Evolutionary conservation across 805 yeast species (phyloP), one percentile per base, ranked within the genome.

Genomic region (Starmerella sp.): DNA sequence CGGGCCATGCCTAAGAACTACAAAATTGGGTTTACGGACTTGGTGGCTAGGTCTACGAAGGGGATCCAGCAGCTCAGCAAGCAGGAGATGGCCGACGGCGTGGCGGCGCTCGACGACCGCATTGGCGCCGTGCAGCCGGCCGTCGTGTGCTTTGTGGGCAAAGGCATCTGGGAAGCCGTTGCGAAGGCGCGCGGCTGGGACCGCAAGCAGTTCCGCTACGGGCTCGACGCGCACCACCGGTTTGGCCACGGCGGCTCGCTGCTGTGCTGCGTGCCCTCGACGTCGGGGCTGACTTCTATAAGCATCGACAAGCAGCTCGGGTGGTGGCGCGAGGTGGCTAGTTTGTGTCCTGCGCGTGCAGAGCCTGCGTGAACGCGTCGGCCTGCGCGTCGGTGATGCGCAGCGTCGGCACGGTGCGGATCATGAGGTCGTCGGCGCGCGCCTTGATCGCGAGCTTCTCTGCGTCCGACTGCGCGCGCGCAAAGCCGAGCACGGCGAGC

Each of bases 111-210:
- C 30, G 67, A 81, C 22, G 58, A 59, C 0, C 80, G 77, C 54
- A 67, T 85, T 45, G 64, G 64, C 1, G 46, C 38, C 1, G 57
- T 71, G 34, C 54, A 65, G 0, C 80, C 85, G 0, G 60, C 65
- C 32, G 69, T 71, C 36, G 69, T 82, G 0, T 81, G 84, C 36
- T 67, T 85, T 28, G 78, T 84, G 4, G 93, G 93, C 0, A 82
- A 83, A 61, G 88, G 88, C 0, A 82, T 84, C 6, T 84, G 88
- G 87, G 86, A 82, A 53, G 66, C 75, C 3, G 66, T 84, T 0
- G 72, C 77, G 51, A 73, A 70, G 58, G 62, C 61, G 52, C 56
- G 68, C 43, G 63, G 66, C 6, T 71, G 73, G 22, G 63, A 65
- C 41, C 63, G 68, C 59, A 61, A 6, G 31, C 56, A 64, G 29